Evolutionary conservation across 768 basidiomycete genomes (phyloP), one percentile per base, ranked within the genome.

Genomic region (Harrya chromipes): DNA sequence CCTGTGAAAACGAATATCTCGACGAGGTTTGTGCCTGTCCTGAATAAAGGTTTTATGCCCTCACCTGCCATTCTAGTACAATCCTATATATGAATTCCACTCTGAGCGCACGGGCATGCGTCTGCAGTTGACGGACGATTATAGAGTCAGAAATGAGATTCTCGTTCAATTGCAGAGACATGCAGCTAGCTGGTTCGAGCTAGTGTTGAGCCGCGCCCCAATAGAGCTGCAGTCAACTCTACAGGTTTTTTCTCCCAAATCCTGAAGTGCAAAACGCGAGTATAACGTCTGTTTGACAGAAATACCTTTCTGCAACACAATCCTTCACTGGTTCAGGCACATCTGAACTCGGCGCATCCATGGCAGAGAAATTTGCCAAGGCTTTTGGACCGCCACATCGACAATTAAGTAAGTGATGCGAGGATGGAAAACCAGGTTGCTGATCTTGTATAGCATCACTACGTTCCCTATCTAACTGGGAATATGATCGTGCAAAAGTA

Each of bases 171-270:
- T 97, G 27, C 83, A 90, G 52, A 76, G 77, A 4, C 82, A 87
- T 59, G 85, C 92, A 10, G 81, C 78, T 49, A 76, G 67, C 17
- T 99, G 95, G 95, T 87, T 99, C 50, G 83, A 87, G 49, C 71
- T 92, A 35, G 93, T 90, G 1, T 73, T 98, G 29, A 82, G 85
- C 11, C 83, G 94, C 17, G 92, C 94, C 1, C 95, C 95, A 0
- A 80, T 94, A 64, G 94, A 97, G 65, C 71, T 97, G 41, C 93
- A 94, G 54, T 90, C 93, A 0, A 92, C 91, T 1, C 72, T 99
- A 46, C 93, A 95, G 79, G 93, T 89, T 61, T 37, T 74, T 60
- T 23, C 41, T 24, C 12, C 21, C 14, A 42, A 26, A 31, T 31
- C n/a, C 26, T 29, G 24, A 21, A 11, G 0, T 35, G n/a, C 10